Evolutionary conservation across 2,329 filamentous ascomycete species (phyloP).

Genomic region (Aspergillus intermedius): DNA sequence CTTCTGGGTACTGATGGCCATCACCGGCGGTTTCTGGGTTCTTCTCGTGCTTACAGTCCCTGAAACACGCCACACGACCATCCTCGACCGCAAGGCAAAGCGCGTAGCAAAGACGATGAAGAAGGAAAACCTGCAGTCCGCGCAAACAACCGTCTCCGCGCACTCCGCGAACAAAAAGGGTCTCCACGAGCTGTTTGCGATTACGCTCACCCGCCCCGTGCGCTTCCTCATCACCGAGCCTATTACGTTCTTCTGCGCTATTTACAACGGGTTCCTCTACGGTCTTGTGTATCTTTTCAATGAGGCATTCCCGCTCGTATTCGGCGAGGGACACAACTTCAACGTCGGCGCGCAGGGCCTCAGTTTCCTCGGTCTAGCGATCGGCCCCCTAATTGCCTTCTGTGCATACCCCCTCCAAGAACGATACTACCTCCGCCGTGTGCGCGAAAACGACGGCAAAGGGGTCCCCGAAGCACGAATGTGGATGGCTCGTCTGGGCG

Average conservation of each 20-base stretch:
- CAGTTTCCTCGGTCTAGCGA: slow-evolving; percentile 50
- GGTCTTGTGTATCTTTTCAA: slow-evolving; percentile 72
- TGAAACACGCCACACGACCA: slow-evolving; percentile 51
- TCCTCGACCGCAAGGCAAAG: slow-evolving; percentile 53
- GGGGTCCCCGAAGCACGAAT: slow-evolving; percentile 59
- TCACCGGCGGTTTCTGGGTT: slow-evolving; percentile 46
- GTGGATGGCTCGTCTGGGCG: slow-evolving; percentile 58
- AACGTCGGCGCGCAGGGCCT: slow-evolving; percentile 50
- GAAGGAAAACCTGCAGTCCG: slow-evolving; percentile 52
- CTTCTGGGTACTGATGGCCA: slow-evolving; percentile 55
- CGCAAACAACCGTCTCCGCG: slow-evolving; percentile 45
- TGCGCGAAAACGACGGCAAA: slow-evolving; percentile 42
- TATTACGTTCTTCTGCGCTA: slow-evolving; percentile 22
- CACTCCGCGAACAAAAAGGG: slow-evolving; percentile 51
- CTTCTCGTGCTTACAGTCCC: slow-evolving; percentile 43
- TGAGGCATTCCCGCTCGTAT: slow-evolving; percentile 61
- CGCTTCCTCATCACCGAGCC: slow-evolving; percentile 24
- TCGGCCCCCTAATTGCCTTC: slow-evolving; percentile 61
- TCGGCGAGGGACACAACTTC: slow-evolving; percentile 54
- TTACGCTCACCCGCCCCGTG: slow-evolving; percentile 61
- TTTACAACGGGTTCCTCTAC: slow-evolving; percentile 58
- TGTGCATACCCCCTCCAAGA: slow-evolving; percentile 45
- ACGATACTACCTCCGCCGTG: slow-evolving; percentile 34
- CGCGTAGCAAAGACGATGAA: slow-evolving; percentile 38
- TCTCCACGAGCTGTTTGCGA: slow-evolving; percentile 63